Conservation (phyloP, 768 basidiomycete genomes). For the Pleurotus sapidus region DNA sequence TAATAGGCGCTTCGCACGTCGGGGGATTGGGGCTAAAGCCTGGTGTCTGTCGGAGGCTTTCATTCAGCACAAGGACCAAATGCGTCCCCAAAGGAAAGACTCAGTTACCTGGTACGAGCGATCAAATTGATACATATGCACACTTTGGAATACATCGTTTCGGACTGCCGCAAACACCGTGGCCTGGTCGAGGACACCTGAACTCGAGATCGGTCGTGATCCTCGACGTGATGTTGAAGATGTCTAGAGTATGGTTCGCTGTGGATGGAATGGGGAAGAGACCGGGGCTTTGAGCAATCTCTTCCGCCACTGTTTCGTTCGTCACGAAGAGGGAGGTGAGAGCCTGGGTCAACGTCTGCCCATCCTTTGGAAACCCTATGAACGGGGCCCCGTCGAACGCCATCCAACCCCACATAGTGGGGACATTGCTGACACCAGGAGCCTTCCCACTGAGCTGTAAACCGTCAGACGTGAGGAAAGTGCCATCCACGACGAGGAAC, state of each 20-base stretch:
- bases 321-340: not conserved
- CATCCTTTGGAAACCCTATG: slow-evolving; percentile 24
- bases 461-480: slow-evolving; percentile 34
- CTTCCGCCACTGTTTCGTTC: slow-evolving; percentile 1
- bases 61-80: not conserved
- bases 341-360: not conserved
- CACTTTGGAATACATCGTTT: slow-evolving; percentile 37
- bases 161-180: slow-evolving; percentile 40
- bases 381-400: slow-evolving; percentile 48
- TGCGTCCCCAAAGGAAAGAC: not conserved
- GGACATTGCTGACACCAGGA: slow-evolving; percentile 34
- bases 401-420: slow-evolving; percentile 49
- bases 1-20: slow-evolving; percentile 40
- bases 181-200: slow-evolving; percentile 46
- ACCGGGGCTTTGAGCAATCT: slow-evolving; percentile 8
- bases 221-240: slow-evolving; percentile 45
- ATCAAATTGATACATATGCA: slow-evolving; percentile 47
- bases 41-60: slow-evolving; percentile 9
- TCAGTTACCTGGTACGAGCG: slow-evolving; percentile 29
- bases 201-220: slow-evolving; percentile 44
- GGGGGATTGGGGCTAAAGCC: slow-evolving; percentile 43
- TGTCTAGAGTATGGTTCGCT: slow-evolving; percentile 32
- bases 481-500: slow-evolving; percentile 45
- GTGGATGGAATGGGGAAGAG: slow-evolving; percentile 38
- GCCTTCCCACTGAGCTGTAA: slow-evolving; percentile 38